These are phyloP conservation scores for Leptographium galeiforme DNA, from an alignment of 2,329 filamentous ascomycete species.

Conservation along the genomic window DNA sequence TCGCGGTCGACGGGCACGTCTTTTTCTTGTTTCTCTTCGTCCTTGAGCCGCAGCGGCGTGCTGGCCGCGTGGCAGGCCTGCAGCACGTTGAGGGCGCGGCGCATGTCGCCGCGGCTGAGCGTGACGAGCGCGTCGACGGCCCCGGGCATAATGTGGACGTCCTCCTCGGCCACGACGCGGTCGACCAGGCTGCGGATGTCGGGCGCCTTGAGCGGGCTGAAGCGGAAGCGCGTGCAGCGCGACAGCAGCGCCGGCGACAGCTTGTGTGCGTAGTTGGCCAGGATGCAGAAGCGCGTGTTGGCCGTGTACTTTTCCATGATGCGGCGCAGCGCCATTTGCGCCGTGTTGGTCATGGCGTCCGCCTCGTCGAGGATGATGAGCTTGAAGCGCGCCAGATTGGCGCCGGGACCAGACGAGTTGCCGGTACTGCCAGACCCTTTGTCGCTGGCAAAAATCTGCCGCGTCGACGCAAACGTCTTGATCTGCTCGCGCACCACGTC, in stretches of 20 bases:
- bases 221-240: slow-evolving; percentile 86
- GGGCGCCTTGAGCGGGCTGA: slow-evolving; percentile 78
- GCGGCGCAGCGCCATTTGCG: slow-evolving; percentile 88
- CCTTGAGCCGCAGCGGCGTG: slow-evolving; percentile 51
- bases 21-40: slow-evolving; percentile 18
- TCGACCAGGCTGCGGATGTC: slow-evolving; percentile 82
- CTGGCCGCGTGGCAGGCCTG: slow-evolving; percentile 95
- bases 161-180: slow-evolving; percentile 77
- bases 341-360: slow-evolving; percentile 98
- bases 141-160: slow-evolving; percentile 67
- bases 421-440: slow-evolving; percentile 30
- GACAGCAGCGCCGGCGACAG: slow-evolving; percentile 85
- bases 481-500: slow-evolving; percentile 98
- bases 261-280: slow-evolving; percentile 98
- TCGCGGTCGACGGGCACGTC: slow-evolving; percentile 36
- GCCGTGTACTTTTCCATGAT: slow-evolving; percentile 99
- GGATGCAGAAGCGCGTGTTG: slow-evolving; percentile 95
- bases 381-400: slow-evolving; percentile 53
- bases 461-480: slow-evolving; percentile 97
- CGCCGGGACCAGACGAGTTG: slow-evolving; percentile 42
- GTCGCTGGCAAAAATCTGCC: slow-evolving; percentile 66
- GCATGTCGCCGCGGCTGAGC: slow-evolving; percentile 92
- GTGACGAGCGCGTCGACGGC: slow-evolving; percentile 74
- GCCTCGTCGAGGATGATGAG: slow-evolving; percentile 96
- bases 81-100: slow-evolving; percentile 82